phyloP scores from a whole-genome alignment of 371 early-diverging fungal genomes.

The Mortierella sp. region DNA sequence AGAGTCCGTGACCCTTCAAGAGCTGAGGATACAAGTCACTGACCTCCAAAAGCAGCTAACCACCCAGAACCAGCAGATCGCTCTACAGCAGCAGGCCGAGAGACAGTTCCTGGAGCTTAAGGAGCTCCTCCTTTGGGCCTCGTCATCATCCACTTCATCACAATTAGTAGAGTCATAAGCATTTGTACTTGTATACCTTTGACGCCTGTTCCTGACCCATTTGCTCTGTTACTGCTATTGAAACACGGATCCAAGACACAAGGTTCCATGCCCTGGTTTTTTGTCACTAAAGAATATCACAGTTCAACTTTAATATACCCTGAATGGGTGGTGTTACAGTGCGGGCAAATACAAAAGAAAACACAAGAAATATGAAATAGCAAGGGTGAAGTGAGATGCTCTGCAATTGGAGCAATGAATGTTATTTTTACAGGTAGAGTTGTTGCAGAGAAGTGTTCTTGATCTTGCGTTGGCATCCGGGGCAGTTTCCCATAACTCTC shows the following conservation, averaged over 20 bases:
- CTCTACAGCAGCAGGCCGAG: not conserved
- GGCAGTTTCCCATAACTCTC: conserved; percentile 25
- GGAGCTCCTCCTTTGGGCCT: not conserved
- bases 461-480: conserved; percentile 39
- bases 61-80: not conserved
- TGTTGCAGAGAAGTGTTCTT: conserved; percentile 31
- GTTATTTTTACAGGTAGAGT: conserved; percentile 31
- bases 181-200: not conserved
- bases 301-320: conserved; percentile 7
- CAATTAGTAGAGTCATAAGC: not conserved
- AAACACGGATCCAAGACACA: not conserved
- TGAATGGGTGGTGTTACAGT: not conserved
- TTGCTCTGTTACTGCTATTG: no score
- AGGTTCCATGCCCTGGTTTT: not conserved
- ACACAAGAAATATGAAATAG: not conserved
- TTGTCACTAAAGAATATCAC: not conserved
- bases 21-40: not conserved
- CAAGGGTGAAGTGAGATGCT: not conserved
- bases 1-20: not conserved
- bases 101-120: not conserved
- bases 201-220: no score
- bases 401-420: not conserved
- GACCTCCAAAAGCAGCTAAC: not conserved
- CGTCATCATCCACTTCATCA: not conserved
- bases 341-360: not conserved